A percentile compares a stretch with the other conserved stretches of the same genome.
Evolutionary conservation across 2,329 filamentous ascomycete genomes (phyloP).

Genomic region (Aaosphaeria arxii): DNA sequence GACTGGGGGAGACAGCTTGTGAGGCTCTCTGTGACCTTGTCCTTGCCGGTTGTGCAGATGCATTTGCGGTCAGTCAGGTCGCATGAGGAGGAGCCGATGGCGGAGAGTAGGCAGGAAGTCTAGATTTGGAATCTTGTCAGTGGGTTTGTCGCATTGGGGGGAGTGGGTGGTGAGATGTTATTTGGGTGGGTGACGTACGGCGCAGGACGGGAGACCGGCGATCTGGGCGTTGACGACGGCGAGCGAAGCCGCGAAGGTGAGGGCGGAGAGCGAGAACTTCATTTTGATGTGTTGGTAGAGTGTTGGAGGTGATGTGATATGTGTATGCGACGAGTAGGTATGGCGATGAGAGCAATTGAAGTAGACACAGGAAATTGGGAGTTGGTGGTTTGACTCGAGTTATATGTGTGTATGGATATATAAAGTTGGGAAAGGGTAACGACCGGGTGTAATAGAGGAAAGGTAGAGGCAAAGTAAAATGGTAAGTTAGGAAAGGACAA

Average conservation of each 20-base stretch:
- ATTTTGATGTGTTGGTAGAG: constrained; percentile 17
- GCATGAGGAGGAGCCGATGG: neutral
- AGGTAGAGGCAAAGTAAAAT: no score
- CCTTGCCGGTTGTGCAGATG: neutral
- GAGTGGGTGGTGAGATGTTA: no score
- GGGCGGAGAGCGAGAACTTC: constrained; percentile 26
- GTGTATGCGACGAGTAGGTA: neutral
- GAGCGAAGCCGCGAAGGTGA: constrained; percentile 25
- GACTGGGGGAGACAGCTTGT: neutral
- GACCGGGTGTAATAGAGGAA: no score
- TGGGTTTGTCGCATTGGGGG: no score
- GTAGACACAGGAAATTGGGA: neutral
- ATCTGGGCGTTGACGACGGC: constrained; percentile 26
- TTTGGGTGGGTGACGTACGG: constrained; percentile 20
- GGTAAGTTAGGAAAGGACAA: no score
- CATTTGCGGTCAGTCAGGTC: neutral
- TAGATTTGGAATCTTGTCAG: constrained; percentile 18
- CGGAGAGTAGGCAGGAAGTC: constrained; percentile 27
- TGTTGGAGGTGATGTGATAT: neutral
- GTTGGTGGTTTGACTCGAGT: neutral
- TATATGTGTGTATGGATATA: neutral
- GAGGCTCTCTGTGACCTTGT: neutral
- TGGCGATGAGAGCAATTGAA: neutral
- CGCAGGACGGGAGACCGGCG: constrained; percentile 27
- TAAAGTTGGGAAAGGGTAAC: no score